phyloP scores from a whole-genome alignment of 495 filamentous ascomycete genomes.

The Penicilliopsis zonata region DNA sequence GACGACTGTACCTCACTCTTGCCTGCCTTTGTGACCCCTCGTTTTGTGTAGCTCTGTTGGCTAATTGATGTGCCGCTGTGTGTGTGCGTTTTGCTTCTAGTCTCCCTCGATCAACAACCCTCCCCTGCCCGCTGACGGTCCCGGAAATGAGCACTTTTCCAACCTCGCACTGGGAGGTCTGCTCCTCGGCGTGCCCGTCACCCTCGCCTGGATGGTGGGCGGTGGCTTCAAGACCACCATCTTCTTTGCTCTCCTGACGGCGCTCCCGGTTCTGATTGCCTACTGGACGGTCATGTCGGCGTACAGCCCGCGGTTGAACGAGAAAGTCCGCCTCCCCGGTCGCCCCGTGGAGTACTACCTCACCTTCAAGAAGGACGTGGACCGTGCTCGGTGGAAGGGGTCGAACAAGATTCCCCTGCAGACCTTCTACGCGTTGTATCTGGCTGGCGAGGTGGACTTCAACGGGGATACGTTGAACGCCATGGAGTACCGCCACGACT shows the following conservation, averaged over 20 bases:
- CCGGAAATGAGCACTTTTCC: conserved; percentile 44
- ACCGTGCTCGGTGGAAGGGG: conserved; percentile 44
- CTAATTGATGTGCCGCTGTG: conserved; percentile 1
- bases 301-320: conserved; percentile 47
- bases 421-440: conserved; percentile 57
- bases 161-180: conserved; percentile 40
- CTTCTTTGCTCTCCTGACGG: conserved; percentile 43
- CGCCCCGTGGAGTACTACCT: conserved; percentile 53
- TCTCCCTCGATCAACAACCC: conserved; percentile 54
- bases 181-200: conserved; percentile 36
- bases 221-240: conserved; percentile 44
- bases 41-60: neutral
- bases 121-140: conserved; percentile 47
- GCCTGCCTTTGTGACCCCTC: too few species aligned
- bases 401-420: conserved; percentile 55
- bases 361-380: conserved; percentile 44
- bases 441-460: conserved; percentile 50
- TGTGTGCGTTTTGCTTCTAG: conserved; percentile 14
- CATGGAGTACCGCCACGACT: conserved; percentile 56
- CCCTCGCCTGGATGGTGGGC: conserved; percentile 38
- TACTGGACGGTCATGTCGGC: conserved; percentile 48
- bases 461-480: conserved; percentile 49
- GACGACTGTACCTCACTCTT: conserved; percentile 43
- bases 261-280: conserved; percentile 41
- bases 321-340: conserved; percentile 49